Percentiles rank a stretch among this genome's conserved stretches.
Evolutionary conservation across 2,329 filamentous ascomycete species (phyloP).

Genomic region (Didymella pomorum): DNA sequence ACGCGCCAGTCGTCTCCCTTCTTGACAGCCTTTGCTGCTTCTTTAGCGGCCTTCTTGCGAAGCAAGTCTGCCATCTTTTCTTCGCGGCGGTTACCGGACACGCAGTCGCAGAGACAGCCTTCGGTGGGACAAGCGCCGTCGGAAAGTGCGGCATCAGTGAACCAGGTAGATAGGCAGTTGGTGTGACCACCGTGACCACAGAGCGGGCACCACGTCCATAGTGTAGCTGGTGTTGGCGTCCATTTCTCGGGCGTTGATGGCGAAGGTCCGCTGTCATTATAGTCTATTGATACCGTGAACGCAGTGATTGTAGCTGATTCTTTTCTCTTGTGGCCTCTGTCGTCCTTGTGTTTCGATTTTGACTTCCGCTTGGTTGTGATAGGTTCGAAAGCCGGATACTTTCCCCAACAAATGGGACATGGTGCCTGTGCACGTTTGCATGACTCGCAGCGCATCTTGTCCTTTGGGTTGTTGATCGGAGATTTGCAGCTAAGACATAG

Average conservation of each 20-base stretch:
- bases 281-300: slow-evolving; percentile 14
- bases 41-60: slow-evolving; percentile 45
- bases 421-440: slow-evolving; percentile 55
- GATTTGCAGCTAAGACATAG: slow-evolving; percentile 65
- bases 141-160: slow-evolving; percentile 54
- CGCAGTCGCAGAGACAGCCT: slow-evolving; percentile 68
- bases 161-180: slow-evolving; percentile 65
- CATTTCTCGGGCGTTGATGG: slow-evolving; percentile 34
- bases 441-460: slow-evolving; percentile 61
- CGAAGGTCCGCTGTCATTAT: slow-evolving; percentile 29
- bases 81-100: slow-evolving; percentile 55
- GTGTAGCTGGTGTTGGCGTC: slow-evolving; percentile 41
- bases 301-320: slow-evolving; percentile 37
- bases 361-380: slow-evolving; percentile 41
- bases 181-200: slow-evolving; percentile 69
- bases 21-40: slow-evolving; percentile 45
- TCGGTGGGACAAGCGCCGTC: slow-evolving; percentile 66
- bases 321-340: slow-evolving; percentile 36
- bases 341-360: slow-evolving; percentile 23
- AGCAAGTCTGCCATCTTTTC: slow-evolving; percentile 42
- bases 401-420: slow-evolving; percentile 57
- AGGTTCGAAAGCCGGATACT: slow-evolving; percentile 52
- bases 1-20: slow-evolving; percentile 55
- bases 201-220: slow-evolving; percentile 66
- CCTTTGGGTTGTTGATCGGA: slow-evolving; percentile 61